Evolutionary conservation across 2,329 filamentous ascomycete genomes (phyloP).

Genomic region (Cucurbitaria berberidis): DNA sequence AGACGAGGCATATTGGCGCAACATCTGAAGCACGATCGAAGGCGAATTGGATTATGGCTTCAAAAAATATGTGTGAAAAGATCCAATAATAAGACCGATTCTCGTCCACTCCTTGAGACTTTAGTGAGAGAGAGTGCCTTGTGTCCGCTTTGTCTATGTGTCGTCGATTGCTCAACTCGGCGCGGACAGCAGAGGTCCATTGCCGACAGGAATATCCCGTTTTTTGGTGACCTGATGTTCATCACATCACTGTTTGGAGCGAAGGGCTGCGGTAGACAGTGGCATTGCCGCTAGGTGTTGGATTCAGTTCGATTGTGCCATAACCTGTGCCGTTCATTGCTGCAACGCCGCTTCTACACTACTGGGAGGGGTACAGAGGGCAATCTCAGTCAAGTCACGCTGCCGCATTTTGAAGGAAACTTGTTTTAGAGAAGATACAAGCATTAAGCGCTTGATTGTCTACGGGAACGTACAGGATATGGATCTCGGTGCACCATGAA

Average conservation of each 20-base stretch:
- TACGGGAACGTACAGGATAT: conserved; percentile 14
- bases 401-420: background rate
- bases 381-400: background rate
- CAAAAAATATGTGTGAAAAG: background rate
- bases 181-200: no score
- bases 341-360: no score
- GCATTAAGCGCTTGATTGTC: conserved; percentile 33
- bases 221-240: no score
- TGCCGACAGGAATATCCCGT: no score
- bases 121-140: background rate
- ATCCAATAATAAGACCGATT: background rate
- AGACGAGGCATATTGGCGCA: background rate
- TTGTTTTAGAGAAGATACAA: conserved; percentile 21
- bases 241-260: no score
- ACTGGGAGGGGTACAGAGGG: background rate
- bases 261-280: no score
- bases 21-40: background rate
- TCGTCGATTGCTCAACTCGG: background rate
- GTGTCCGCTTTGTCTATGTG: background rate
- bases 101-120: background rate
- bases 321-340: no score
- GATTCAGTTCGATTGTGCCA: background rate
- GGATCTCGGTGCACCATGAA: conserved; percentile 6
- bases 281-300: no score
- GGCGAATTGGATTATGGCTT: background rate